Evolutionary conservation across 2,329 filamentous ascomycete species (phyloP).

Genomic region (Penicillium sp.): DNA sequence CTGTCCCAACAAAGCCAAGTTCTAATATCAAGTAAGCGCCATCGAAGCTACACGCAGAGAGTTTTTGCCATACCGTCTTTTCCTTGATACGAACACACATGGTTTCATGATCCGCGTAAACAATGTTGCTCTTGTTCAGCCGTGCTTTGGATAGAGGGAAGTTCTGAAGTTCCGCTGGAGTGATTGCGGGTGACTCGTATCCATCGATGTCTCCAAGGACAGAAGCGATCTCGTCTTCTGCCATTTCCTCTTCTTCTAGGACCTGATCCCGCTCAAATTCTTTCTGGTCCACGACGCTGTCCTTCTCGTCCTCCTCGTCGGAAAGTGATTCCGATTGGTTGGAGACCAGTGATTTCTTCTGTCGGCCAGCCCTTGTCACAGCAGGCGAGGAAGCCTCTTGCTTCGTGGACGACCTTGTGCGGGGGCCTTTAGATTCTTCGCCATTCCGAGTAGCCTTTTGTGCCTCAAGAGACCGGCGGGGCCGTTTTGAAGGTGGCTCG

Average conservation of each 20-base stretch:
- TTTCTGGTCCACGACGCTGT: constrained; percentile 21
- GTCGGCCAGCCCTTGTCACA: constrained; percentile 17
- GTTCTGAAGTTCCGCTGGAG: constrained; percentile 38
- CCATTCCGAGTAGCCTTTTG: constrained; percentile 18
- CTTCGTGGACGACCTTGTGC: constrained; percentile 29
- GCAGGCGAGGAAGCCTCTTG: constrained; percentile 21
- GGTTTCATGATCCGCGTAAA: constrained; percentile 43
- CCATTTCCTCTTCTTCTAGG: constrained; percentile 21
- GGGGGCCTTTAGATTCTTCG: constrained; percentile 19
- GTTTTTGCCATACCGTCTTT: constrained; percentile 38
- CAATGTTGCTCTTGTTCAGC: constrained; percentile 42
- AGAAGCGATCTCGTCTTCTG: constrained; percentile 30
- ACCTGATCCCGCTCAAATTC: constrained; percentile 23
- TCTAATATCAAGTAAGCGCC: constrained; percentile 38
- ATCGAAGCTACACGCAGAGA: background rate
- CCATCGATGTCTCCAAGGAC: constrained; percentile 34
- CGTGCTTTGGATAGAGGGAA: constrained; percentile 46
- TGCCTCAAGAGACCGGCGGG: constrained; percentile 35
- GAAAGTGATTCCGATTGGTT: constrained; percentile 8
- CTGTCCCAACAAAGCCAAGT: constrained; percentile 53
- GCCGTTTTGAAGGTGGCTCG: constrained; percentile 43
- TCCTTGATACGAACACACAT: constrained; percentile 47
- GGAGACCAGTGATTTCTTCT: constrained; percentile 10
- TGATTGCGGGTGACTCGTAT: constrained; percentile 39
- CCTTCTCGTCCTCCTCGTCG: background rate